These are phyloP conservation scores for Podosphaera xanthii DNA, from an alignment of 2,329 filamentous ascomycete genomes.

Conservation along the genomic window DNA sequence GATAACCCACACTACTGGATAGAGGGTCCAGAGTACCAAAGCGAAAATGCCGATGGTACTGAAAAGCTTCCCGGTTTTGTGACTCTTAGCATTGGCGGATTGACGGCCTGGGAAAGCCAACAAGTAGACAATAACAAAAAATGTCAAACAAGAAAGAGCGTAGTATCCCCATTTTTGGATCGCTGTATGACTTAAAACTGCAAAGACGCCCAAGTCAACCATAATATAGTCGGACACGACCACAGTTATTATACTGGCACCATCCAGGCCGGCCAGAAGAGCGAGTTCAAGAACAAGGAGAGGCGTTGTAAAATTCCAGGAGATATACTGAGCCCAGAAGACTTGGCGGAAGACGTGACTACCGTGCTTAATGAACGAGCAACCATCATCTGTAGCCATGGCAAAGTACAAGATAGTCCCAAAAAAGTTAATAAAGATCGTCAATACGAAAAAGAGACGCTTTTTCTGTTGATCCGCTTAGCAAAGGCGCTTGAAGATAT, in stretches of 20 bases:
- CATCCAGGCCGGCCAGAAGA: conserved; percentile 48
- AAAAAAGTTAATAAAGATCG: conserved; percentile 49
- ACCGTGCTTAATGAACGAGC: conserved; percentile 35
- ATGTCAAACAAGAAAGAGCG: conserved; percentile 45
- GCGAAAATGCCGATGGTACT: conserved; percentile 42
- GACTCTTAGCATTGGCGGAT: conserved; percentile 36
- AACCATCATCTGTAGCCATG: conserved; percentile 55
- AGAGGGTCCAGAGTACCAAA: conserved; percentile 46
- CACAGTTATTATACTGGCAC: conserved; percentile 46
- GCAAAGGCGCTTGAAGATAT: neutral
- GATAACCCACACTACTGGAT: conserved; percentile 56
- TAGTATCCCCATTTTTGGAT: conserved; percentile 60
- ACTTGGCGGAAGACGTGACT: conserved; percentile 38
- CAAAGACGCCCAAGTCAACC: conserved; percentile 50
- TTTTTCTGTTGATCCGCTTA: conserved; percentile 30
- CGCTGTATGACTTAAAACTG: conserved; percentile 35
- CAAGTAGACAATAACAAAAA: conserved; percentile 49
- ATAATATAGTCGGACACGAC: conserved; percentile 48
- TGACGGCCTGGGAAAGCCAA: conserved; percentile 41
- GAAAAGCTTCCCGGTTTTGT: conserved; percentile 42
- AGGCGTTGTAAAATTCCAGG: conserved; percentile 58
- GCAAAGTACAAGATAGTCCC: conserved; percentile 64
- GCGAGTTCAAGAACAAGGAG: conserved; percentile 51
- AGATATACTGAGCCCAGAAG: conserved; percentile 66
- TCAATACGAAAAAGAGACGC: conserved; percentile 58